Percentiles rank a stretch among this genome's conserved stretches.
Conservation (phyloP, 495 filamentous ascomycete species). For the Daldinia vernicosa region DNA sequence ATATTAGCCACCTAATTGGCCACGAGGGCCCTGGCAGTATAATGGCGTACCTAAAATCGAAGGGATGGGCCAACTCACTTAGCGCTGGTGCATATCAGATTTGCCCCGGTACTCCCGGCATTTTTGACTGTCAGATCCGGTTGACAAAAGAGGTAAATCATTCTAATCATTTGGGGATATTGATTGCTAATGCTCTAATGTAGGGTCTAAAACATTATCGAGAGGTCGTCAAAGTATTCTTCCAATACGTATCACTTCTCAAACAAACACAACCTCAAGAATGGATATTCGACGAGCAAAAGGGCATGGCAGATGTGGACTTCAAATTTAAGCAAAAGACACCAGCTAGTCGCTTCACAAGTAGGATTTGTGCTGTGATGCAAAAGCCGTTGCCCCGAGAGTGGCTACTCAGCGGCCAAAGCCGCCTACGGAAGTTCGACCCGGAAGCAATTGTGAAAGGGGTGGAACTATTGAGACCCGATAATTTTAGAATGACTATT, state of each 20-base stretch:
- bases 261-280: conserved; percentile 81
- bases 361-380: conserved; percentile 82
- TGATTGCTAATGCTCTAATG: conserved; percentile 17
- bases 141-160: conserved; percentile 79
- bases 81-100: conserved; percentile 78
- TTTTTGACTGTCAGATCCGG: conserved; percentile 82
- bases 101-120: conserved; percentile 79
- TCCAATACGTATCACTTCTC: conserved; percentile 93
- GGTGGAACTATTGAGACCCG: conserved; percentile 77
- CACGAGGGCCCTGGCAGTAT: conserved; percentile 98
- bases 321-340: conserved; percentile 96
- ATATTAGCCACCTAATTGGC: conserved; percentile 92
- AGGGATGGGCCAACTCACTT: conserved; percentile 92
- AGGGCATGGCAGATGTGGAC: conserved; percentile 86
- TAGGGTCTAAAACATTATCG: conserved; percentile 77
- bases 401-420: conserved; percentile 81
- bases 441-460: conserved; percentile 77
- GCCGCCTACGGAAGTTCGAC: conserved; percentile 78
- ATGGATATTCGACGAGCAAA: conserved; percentile 94
- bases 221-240: conserved; percentile 86
- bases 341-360: conserved; percentile 86
- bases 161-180: background rate
- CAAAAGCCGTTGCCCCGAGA: conserved; percentile 87
- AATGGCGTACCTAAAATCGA: conserved; percentile 91
- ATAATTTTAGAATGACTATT: conserved; percentile 87